phyloP scores from a whole-genome alignment of 495 filamentous ascomycete species.

The Neurospora sp. region DNA sequence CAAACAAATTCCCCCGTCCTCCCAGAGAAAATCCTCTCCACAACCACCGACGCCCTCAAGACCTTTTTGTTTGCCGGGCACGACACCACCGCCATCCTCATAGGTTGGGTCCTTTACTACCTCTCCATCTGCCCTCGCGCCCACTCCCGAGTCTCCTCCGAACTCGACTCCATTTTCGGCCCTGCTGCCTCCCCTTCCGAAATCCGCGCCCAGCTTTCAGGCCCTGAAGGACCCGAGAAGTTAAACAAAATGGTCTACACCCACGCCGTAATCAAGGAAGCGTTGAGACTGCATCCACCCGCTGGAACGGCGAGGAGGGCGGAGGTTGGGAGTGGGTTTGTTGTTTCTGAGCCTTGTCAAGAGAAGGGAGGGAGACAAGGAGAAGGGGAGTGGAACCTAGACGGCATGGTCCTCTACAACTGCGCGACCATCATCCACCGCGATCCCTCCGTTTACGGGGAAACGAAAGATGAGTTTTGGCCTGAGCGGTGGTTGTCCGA shows the following conservation, averaged over 20 bases:
- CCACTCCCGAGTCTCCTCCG: conserved; percentile 27
- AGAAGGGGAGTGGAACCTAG: conserved; percentile 44
- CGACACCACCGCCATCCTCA: conserved; percentile 35
- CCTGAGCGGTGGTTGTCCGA: conserved; percentile 55
- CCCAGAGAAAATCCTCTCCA: conserved; percentile 8
- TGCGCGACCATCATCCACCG: conserved; percentile 43
- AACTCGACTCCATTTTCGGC: conserved; percentile 36
- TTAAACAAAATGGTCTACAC: conserved; percentile 34
- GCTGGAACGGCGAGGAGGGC: conserved; percentile 28
- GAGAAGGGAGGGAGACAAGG: conserved; percentile 13
- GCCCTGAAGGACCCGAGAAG: conserved; percentile 28
- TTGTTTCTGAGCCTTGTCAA: not conserved
- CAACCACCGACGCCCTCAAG: conserved; percentile 25
- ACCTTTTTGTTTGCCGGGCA: conserved; percentile 41
- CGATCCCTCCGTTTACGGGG: conserved; percentile 46
- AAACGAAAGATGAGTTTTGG: conserved; percentile 45
- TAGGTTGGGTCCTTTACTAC: conserved; percentile 35
- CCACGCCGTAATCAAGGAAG: conserved; percentile 43
- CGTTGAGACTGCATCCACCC: conserved; percentile 35
- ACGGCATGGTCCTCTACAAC: conserved; percentile 43
- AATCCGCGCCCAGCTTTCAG: conserved; percentile 13
- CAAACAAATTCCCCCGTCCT: conserved; percentile 1
- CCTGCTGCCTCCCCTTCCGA: conserved; percentile 10
- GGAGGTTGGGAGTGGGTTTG: conserved; percentile 19
- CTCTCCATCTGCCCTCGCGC: conserved; percentile 34